These are phyloP conservation scores for Fusarium liriodendri DNA, from an alignment of 2,329 filamentous ascomycete genomes.

Conservation along the genomic window DNA sequence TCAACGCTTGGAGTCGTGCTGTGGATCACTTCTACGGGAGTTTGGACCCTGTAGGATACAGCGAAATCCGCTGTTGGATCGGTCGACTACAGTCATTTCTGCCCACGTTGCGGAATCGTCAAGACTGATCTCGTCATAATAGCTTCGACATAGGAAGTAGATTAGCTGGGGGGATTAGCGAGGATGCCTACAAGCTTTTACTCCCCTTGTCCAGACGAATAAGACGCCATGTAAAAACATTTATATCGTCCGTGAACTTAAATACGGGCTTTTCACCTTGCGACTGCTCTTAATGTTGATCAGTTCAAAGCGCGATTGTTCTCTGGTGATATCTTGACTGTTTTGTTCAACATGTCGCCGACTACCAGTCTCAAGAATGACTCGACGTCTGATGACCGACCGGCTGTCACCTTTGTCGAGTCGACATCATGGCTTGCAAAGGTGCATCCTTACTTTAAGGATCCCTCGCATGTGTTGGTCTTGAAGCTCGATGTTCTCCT, in stretches of 20 bases:
- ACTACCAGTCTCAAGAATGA: conserved; percentile 17
- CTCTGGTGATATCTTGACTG: not conserved
- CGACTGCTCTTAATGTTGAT: not conserved
- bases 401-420: not conserved
- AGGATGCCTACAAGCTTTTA: not conserved
- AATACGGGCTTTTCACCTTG: not conserved
- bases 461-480: conserved; percentile 43
- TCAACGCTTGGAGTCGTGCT: not conserved
- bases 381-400: not conserved
- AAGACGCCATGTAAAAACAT: not conserved
- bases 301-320: conserved; percentile 1
- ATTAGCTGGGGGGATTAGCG: not conserved
- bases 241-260: not conserved
- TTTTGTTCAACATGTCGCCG: conserved; percentile 15
- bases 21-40: not conserved
- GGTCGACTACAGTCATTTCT: conserved; percentile 7
- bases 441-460: conserved; percentile 45
- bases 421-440: conserved; percentile 46
- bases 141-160: conserved; percentile 4
- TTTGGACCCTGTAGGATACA: not conserved
- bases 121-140: conserved; percentile 17
- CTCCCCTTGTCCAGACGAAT: not conserved
- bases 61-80: not conserved
- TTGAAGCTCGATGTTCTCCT: conserved; percentile 45
- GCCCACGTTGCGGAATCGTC: not conserved